phyloP scores from a whole-genome alignment of 768 basidiomycete species.

The Tubosaeta brunneosetosa region DNA sequence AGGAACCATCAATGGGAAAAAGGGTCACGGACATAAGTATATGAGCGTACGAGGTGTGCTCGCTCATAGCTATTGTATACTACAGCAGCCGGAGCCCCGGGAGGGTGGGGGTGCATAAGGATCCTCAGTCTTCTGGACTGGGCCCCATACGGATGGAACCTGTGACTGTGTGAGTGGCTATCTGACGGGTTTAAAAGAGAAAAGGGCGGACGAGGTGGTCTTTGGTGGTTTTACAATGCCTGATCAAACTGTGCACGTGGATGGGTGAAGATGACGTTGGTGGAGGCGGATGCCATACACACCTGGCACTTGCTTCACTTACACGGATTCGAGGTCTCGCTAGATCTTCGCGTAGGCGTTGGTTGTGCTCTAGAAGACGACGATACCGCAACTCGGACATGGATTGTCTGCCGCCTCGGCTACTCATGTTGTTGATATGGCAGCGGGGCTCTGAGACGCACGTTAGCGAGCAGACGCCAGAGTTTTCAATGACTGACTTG shows the following conservation, averaged over 20 bases:
- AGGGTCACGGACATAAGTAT: not conserved
- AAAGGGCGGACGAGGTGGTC: constrained; percentile 57
- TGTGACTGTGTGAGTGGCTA: constrained; percentile 31
- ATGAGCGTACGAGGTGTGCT: not conserved
- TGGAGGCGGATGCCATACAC: constrained; percentile 21
- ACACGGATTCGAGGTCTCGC: constrained; percentile 66
- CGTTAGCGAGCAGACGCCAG: not conserved
- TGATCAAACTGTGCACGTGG: constrained; percentile 49
- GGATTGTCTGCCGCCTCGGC: constrained; percentile 61
- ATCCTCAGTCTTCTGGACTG: constrained; percentile 86
- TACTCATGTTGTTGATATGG: constrained; percentile 44
- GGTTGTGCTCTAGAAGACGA: constrained; percentile 73
- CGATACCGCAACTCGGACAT: constrained; percentile 81
- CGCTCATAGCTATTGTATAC: constrained; percentile 44
- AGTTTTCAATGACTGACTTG: constrained; percentile 4
- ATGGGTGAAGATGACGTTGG: constrained; percentile 4
- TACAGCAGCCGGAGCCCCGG: constrained; percentile 50
- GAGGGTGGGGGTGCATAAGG: constrained; percentile 77
- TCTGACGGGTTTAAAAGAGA: not conserved
- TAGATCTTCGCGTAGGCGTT: constrained; percentile 66
- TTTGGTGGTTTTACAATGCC: constrained; percentile 68
- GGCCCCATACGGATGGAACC: constrained; percentile 97
- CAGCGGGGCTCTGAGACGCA: not conserved
- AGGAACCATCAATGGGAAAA: not conserved
- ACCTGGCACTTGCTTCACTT: constrained; percentile 69